phyloP scores from a whole-genome alignment of 2,329 filamentous ascomycete species.

The Gnomoniopsis smithogilvyi region DNA sequence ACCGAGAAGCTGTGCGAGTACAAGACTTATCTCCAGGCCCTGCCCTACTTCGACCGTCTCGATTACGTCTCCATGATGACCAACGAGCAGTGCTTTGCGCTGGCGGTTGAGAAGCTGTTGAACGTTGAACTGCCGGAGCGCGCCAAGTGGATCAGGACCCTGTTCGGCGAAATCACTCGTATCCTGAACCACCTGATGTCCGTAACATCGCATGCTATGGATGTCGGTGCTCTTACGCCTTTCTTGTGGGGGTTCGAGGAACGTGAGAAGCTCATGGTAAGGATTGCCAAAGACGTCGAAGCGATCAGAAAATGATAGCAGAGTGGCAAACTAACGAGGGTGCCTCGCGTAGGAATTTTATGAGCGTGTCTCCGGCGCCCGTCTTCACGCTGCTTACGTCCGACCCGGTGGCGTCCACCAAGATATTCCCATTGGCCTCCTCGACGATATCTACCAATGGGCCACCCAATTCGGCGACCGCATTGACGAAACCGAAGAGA shows the following conservation, averaged over 20 bases:
- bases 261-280: constrained; percentile 98
- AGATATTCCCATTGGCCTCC: constrained; percentile 86
- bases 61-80: constrained; percentile 99
- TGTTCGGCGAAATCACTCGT: constrained; percentile 95
- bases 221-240: constrained; percentile 94
- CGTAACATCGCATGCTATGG: constrained; percentile 95
- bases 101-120: constrained; percentile 95
- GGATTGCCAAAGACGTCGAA: constrained; percentile 24
- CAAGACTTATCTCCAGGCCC: constrained; percentile 96
- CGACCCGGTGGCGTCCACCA: constrained; percentile 95
- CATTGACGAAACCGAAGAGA: constrained; percentile 97
- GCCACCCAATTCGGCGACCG: constrained; percentile 98
- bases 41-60: constrained; percentile 97
- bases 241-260: constrained; percentile 99
- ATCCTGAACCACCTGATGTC: constrained; percentile 98
- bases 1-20: constrained; percentile 99
- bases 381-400: constrained; percentile 95
- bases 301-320: background rate
- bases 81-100: constrained; percentile 95
- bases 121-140: constrained; percentile 94
- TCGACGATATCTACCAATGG: constrained; percentile 99
- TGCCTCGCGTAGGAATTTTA: constrained; percentile 80
- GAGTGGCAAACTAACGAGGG: constrained; percentile 1
- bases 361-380: constrained; percentile 96
- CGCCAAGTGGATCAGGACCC: constrained; percentile 92